Conservation (phyloP, 1,284 basidiomycete genomes). For the Cryptococcus sp. region DNA sequence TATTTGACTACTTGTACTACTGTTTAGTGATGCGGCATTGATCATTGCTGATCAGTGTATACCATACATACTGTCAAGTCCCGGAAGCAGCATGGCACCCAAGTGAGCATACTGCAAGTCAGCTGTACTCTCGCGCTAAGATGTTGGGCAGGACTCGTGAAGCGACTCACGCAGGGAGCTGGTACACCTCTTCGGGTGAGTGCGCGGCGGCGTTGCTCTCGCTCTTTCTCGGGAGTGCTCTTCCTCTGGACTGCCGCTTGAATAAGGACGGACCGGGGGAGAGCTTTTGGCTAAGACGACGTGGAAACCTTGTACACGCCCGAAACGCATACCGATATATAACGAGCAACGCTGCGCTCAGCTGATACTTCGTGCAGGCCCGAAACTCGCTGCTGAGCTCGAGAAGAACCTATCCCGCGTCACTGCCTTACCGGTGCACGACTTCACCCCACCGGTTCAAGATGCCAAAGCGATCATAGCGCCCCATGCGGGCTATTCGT, state of each 20-base stretch:
- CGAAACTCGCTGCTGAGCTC: slow-evolving; percentile 65
- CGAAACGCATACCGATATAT: too few relatives aligned
- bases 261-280: too few relatives aligned
- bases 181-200: slow-evolving; percentile 78
- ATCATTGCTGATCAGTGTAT: too few relatives aligned
- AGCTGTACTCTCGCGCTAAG: neutral
- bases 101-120: neutral
- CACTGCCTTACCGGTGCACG: slow-evolving; percentile 55
- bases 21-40: too few relatives aligned
- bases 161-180: slow-evolving; percentile 85
- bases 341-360: too few relatives aligned
- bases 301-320: too few relatives aligned
- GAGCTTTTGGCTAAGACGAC: too few relatives aligned
- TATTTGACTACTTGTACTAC: too few relatives aligned
- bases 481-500: slow-evolving; percentile 98
- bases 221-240: neutral
- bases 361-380: slow-evolving; percentile 54
- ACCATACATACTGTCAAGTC: too few relatives aligned
- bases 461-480: slow-evolving; percentile 90
- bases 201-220: slow-evolving; percentile 7
- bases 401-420: slow-evolving; percentile 66
- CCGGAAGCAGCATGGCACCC: slow-evolving; percentile 1
- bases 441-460: slow-evolving; percentile 65
- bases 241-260: too few relatives aligned
- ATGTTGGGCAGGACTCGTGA: slow-evolving; percentile 49